Evolutionary conservation across 306 rosid species (phyloP).

Genomic region (Abrus pulchellus): DNA sequence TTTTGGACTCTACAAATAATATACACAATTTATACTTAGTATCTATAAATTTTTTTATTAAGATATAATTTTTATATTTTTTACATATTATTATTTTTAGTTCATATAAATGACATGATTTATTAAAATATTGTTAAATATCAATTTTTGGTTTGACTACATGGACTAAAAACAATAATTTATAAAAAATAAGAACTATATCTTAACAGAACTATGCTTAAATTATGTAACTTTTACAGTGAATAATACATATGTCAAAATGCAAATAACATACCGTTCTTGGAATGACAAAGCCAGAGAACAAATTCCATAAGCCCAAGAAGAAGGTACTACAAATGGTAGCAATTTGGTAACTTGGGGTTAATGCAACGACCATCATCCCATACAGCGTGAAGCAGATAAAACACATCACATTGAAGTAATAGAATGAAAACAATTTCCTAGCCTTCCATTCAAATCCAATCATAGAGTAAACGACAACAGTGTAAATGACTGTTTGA

Average conservation of each 20-base stretch:
- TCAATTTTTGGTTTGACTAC: too few relatives aligned
- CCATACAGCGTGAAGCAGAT: constrained; percentile 80
- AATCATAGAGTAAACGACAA: constrained; percentile 66
- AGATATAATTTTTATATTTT: too few relatives aligned
- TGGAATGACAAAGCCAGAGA: constrained; percentile 55
- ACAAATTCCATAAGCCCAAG: constrained; percentile 75
- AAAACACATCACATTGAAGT: constrained; percentile 67
- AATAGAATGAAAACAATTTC: constrained; percentile 74
- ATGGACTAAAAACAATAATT: too few relatives aligned
- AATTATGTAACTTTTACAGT: too few relatives aligned
- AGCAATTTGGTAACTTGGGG: constrained; percentile 74
- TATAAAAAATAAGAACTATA: too few relatives aligned
- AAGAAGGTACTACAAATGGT: constrained; percentile 67
- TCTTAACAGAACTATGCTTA: too few relatives aligned
- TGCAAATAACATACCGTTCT: constrained; percentile 57
- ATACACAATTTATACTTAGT: too few relatives aligned
- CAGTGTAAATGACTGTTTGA: constrained; percentile 60
- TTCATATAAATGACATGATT: too few relatives aligned
- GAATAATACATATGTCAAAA: not conserved
- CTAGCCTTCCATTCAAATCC: constrained; percentile 63
- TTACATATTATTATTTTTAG: too few relatives aligned
- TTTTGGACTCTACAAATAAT: too few relatives aligned
- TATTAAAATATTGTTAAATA: too few relatives aligned
- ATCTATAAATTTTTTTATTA: too few relatives aligned
- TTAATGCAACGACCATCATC: constrained; percentile 81